A percentile compares a stretch with the other conserved stretches of the same genome.
These are phyloP conservation scores for Epichloe gansuensis DNA, from an alignment of 2,329 filamentous ascomycete genomes.

Conservation along the genomic window DNA sequence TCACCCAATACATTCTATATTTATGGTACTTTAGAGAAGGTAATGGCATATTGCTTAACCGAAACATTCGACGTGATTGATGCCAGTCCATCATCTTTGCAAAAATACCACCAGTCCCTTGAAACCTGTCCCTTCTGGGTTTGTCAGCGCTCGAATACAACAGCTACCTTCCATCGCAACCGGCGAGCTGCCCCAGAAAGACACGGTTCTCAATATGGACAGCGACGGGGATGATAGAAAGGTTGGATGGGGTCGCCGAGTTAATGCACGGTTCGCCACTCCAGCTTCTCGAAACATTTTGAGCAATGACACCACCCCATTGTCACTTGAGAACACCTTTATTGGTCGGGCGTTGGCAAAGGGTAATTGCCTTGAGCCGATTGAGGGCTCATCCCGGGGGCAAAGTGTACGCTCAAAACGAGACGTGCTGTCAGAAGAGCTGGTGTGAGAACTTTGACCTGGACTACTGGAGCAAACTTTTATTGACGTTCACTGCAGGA, in stretches of 20 bases:
- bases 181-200: constrained; percentile 2
- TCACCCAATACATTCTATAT: not conserved
- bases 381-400: constrained; percentile 1
- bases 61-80: constrained; percentile 4
- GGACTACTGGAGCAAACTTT: not conserved
- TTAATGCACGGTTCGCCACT: constrained; percentile 13
- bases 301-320: not conserved
- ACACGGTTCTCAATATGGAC: constrained; percentile 3
- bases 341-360: constrained; percentile 5
- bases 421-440: not conserved
- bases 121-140: constrained; percentile 13
- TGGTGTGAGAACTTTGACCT: not conserved
- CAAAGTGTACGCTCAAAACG: not conserved
- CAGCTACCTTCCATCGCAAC: constrained; percentile 14
- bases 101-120: constrained; percentile 6
- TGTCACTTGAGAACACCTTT: constrained; percentile 3
- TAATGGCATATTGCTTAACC: constrained; percentile 9
- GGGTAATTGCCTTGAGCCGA: constrained; percentile 4
- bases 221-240: constrained; percentile 13
- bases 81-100: constrained; percentile 3
- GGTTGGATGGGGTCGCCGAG: constrained; percentile 17
- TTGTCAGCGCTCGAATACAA: constrained; percentile 18
- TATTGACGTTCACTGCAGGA: constrained; percentile 1
- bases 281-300: constrained; percentile 13
- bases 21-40: not conserved